Base-by-base conservation (phyloP, 2,329 filamentous ascomycete species). In the Fusarium goolgardi region DNA sequence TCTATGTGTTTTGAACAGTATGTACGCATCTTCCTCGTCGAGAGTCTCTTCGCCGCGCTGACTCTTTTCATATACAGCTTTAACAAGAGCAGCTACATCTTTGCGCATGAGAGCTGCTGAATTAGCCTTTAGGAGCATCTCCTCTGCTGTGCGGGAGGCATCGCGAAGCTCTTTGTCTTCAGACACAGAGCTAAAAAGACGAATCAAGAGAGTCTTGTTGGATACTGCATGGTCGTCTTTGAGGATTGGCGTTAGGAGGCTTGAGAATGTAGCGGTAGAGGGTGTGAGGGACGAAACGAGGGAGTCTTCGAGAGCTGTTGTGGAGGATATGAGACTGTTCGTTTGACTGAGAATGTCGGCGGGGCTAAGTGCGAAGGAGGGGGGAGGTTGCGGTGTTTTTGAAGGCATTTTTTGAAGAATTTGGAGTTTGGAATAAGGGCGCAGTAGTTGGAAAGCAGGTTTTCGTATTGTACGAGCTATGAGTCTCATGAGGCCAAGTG, bases 111-210 rank as follows among this genome's bases (percentile, higher is more conserved):
- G 57, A 1, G 50, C 53, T 3, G 54, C 66, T 1, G 70, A 58
- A 15, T 45, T 37, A 2, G 72, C 73, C 9, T 65, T 67, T 4
- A 71, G 55, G 4, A 62, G 59, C 41, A 70, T 59, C 45, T 71
- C 67, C 44, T 75, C 72, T 3, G 69, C 71, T 34, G 67, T 63
- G 23, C 73, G 72, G 1, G 71, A 71, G 6, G 74, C 74, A 57
- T 76, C 74, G 7, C 74, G 74, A 5, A 76, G 68, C 4, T 66
- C 63, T 27, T 62, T 52, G 25, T 67, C 57, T 16, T 67, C 62
- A 4, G 73, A 70, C 10, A 75, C 74, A 4, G 74, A 74, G 59
- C 65, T 70, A 32, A 75, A 71, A 21, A 76, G 68, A 20, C 69
- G 67, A 23, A 70, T 65, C 18, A 73, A 57, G 20, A 59, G 57